Percentiles rank a stretch among this genome's conserved stretches.
These are phyloP conservation scores for Amanita muscaria DNA, from an alignment of 768 basidiomycete species.

Conservation along the genomic window DNA sequence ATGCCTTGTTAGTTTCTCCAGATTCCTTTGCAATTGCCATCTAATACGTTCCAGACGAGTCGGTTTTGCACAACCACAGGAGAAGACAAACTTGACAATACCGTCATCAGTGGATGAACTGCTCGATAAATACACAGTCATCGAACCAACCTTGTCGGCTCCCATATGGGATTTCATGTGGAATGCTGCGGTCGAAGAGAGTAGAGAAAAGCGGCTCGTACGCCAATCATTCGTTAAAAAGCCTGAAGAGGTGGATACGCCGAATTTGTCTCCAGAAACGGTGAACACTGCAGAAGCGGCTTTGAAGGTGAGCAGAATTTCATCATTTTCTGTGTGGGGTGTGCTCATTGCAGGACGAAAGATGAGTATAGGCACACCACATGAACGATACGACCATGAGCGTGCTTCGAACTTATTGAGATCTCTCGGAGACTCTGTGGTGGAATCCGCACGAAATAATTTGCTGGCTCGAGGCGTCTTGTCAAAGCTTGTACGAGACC, in stretches of 20 bases:
- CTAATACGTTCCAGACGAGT: conserved; percentile 37
- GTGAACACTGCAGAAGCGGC: conserved; percentile 55
- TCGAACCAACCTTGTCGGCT: conserved; percentile 30
- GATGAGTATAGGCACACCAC: conserved; percentile 74
- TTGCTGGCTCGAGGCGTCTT: conserved; percentile 59
- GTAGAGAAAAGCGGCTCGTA: conserved; percentile 60
- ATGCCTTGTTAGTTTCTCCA: conserved; percentile 59
- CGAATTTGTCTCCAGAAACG: conserved; percentile 27
- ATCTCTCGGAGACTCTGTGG: conserved; percentile 44
- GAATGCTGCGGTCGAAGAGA: conserved; percentile 63
- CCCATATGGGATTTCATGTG: conserved; percentile 70
- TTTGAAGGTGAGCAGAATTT: conserved; percentile 46
- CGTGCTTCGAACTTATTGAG: conserved; percentile 48
- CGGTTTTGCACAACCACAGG: conserved; percentile 42
- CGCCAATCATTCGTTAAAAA: conserved; percentile 45
- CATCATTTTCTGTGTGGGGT: neutral
- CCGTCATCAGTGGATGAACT: conserved; percentile 38
- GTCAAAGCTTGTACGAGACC: conserved; percentile 57
- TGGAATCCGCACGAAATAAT: conserved; percentile 47
- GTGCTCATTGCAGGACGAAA: conserved; percentile 20
- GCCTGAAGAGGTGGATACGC: conserved; percentile 28
- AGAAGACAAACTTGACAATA: conserved; percentile 27
- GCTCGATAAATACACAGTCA: conserved; percentile 38
- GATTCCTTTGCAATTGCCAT: neutral
- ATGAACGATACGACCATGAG: conserved; percentile 59